Evolutionary conservation across 371 early-diverging fungal genomes (phyloP), one percentile per base, ranked within the genome.

Genomic region (Actinomucor elegans): DNA sequence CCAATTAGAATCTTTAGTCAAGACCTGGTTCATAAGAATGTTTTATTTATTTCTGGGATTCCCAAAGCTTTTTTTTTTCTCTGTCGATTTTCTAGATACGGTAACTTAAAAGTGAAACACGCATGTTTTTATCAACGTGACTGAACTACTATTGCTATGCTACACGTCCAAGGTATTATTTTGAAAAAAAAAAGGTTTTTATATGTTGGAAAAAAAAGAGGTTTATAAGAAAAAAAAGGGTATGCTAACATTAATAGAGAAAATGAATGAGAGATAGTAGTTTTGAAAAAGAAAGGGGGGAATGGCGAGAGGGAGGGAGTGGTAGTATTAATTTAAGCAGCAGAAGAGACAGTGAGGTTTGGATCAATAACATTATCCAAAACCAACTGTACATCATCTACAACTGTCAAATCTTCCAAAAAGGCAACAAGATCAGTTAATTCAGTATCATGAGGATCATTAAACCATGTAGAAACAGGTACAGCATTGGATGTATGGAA

Each of bases 391-490:
- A 97, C 96, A 68, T 98, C 87, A 52, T 92, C 92, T 9, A 96
- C 96, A 18, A 66, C 66, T 20, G 88, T 88, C 62, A 98, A 71
- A 52, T 95, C 97, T 59, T 90, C 90, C 57, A 98, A 74, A 77
- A 97, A 96, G 17, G 94, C 93, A 35, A 94, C 86, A 43, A 98
- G 75, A 55, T 98, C 97, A 57, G 89, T 74, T 57, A 98, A 77
- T 75, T 96, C 97, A 26, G 93, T 91, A 66, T 97, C 98, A 66
- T 93, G 92, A 18, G 89, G 90, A 68, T 98, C 97, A 61, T 92
- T 92, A 67, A 96, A 94, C 98, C 98, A 98, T 14, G 88, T 85
- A n/a, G 93, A 89, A 41, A 98, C 93, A 18, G 96, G 96, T 8
- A 98, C 91, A 20, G 96, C 98, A 70, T 98, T 98, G 34, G 87